Evolutionary conservation across 768 basidiomycete genomes (phyloP).

Genomic region (Exsudoporus frostii): DNA sequence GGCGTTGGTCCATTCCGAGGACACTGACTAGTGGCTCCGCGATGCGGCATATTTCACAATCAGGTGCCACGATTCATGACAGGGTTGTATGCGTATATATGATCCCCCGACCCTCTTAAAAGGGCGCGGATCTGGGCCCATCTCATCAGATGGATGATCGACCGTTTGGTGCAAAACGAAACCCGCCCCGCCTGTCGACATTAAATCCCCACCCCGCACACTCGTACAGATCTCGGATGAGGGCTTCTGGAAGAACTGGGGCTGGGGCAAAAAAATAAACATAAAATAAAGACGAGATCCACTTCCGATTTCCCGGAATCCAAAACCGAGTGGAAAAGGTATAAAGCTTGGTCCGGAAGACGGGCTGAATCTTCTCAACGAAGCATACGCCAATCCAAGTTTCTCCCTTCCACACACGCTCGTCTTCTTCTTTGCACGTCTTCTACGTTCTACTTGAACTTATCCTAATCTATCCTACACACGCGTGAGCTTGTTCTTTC

Average conservation of each 20-base stretch:
- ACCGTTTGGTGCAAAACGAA: constrained; percentile 7
- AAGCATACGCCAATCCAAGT: constrained; percentile 6
- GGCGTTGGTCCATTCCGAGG: constrained; percentile 2
- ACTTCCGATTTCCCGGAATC: constrained; percentile 1
- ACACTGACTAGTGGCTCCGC: constrained; percentile 14
- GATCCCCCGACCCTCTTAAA: constrained; percentile 13
- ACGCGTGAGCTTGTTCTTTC: constrained; percentile 12
- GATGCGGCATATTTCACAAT: constrained; percentile 14
- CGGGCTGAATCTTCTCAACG: constrained; percentile 1
- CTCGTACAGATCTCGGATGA: constrained; percentile 3
- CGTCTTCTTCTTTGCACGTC: too few relatives aligned
- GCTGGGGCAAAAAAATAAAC: not conserved
- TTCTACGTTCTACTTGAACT: constrained; percentile 4
- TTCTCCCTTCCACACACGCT: not conserved
- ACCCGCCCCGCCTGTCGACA: constrained; percentile 8
- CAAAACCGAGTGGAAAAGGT: constrained; percentile 5
- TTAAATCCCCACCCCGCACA: constrained; percentile 21
- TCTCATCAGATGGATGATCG: constrained; percentile 24
- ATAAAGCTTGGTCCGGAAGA: constrained; percentile 21
- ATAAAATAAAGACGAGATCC: not conserved
- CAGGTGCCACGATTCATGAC: constrained; percentile 12
- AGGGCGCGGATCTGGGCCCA: constrained; percentile 18
- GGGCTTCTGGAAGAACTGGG: constrained; percentile 4
- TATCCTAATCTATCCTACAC: constrained; percentile 24
- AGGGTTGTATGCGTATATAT: constrained; percentile 18